Evolutionary conservation across 305 asterid species (phyloP), one percentile per base, ranked within the genome.

Genomic region (Fraxinus albicans): DNA sequence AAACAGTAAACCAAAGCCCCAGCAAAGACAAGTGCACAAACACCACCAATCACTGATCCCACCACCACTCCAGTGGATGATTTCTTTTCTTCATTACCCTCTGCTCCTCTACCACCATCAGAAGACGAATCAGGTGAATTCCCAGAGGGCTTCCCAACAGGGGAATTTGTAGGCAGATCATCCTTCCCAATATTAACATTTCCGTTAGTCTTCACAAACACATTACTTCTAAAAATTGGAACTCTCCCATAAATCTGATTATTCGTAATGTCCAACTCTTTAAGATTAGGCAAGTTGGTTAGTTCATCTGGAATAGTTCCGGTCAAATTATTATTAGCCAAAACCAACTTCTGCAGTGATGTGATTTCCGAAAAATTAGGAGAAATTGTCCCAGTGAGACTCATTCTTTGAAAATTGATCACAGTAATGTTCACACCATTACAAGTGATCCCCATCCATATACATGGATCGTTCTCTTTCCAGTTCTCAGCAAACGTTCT

Each of bases 371-470:
- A 82, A 79, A 92, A 93, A 31, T 72, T 85, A 0, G 95, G 94
- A 8, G 99, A 93, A 76, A 96, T 93, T 3, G 87, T 88, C 80
- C 99, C 99, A 0, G 76, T 25, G n/a, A 94, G 91, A 4, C 89
- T 88, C 95, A 92, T 82, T 79, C 87, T 87, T 78, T 55, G 89
- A 83, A 94, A 93, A 86, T 91, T 94, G 74, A 96, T 87, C 78
- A 91, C 96, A 3, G 90, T 88, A 75, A 96, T 87, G 53, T 89
- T 86, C 31, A 82, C 92, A 76, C 38, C 81, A 63, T 19, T 84
- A 84, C 99, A 96, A 1, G 90, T 83, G 65, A 96, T 85, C 47
- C 99, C 98, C 80, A 60, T 77, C 99, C 99, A 96, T 0, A 88
- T 3, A 83, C 99, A 94, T 0, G 98, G 98, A 85, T 94, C 88